These are phyloP conservation scores for Globisporangium megalacanthum DNA, from an alignment of 352 stramenopile species.

Conservation along the genomic window DNA sequence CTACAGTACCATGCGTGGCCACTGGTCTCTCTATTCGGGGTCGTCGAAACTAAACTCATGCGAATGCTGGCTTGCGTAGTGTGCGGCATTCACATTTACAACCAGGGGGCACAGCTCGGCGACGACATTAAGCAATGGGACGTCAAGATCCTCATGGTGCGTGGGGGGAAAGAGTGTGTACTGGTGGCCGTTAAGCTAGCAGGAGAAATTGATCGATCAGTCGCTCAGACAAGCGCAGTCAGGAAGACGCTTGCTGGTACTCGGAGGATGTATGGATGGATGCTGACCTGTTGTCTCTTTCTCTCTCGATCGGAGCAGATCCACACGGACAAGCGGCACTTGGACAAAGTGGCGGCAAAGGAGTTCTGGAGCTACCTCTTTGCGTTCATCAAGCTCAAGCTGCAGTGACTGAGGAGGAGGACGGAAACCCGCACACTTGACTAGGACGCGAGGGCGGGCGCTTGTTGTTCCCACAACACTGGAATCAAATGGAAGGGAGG, in stretches of 20 bases:
- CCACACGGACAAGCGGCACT: constrained; percentile 87
- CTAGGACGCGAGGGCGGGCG: too few relatives aligned
- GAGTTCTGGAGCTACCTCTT: constrained; percentile 91
- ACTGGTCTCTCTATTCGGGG: too few relatives aligned
- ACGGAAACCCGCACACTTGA: too few relatives aligned
- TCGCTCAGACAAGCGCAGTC: background rate
- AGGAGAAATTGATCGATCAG: background rate
- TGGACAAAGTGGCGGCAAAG: constrained; percentile 86
- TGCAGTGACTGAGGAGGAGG: constrained; percentile 43
- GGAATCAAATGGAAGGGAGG: too few relatives aligned
- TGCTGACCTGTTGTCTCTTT: background rate
- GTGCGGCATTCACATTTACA: constrained; percentile 83
- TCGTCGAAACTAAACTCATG: background rate
- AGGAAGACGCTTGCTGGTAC: too few relatives aligned
- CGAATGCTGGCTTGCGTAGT: constrained; percentile 25
- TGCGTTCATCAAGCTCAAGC: constrained; percentile 75
- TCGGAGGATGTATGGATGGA: background rate
- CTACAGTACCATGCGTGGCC: too few relatives aligned
- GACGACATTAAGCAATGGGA: constrained; percentile 88
- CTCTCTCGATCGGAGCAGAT: constrained; percentile 30
- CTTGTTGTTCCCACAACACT: too few relatives aligned
- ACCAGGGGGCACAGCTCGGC: constrained; percentile 69
- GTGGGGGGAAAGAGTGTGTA: background rate
- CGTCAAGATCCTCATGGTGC: constrained; percentile 86
- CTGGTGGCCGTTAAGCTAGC: background rate